phyloP scores from a whole-genome alignment of 2,329 filamentous ascomycete species.

The Alternaria gaisen region DNA sequence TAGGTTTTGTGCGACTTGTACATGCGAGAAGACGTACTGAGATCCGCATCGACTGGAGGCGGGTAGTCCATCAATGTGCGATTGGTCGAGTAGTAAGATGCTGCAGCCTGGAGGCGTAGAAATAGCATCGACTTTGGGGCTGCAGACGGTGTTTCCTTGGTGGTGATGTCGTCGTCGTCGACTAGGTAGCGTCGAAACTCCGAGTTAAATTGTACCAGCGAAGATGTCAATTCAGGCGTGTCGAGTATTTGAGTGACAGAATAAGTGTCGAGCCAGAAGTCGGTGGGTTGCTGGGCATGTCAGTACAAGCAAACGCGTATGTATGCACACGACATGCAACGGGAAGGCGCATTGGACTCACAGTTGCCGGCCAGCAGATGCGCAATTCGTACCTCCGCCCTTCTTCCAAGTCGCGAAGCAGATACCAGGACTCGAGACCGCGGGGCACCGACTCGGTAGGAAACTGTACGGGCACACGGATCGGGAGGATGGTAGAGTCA shows the following conservation, averaged over 20 bases:
- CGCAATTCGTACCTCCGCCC: slow-evolving; percentile 88
- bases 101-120: slow-evolving; percentile 76
- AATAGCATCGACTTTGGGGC: slow-evolving; percentile 67
- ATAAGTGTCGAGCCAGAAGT: slow-evolving; percentile 75
- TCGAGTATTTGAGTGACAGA: slow-evolving; percentile 69
- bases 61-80: slow-evolving; percentile 76
- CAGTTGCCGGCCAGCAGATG: slow-evolving; percentile 91
- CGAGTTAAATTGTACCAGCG: slow-evolving; percentile 68
- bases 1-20: slow-evolving; percentile 13
- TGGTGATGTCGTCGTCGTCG: slow-evolving; percentile 9
- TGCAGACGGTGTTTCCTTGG: slow-evolving; percentile 8
- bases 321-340: not conserved
- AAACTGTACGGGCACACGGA: slow-evolving; percentile 73
- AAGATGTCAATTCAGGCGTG: slow-evolving; percentile 69
- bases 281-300: slow-evolving; percentile 78
- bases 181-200: slow-evolving; percentile 55
- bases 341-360: slow-evolving; percentile 57
- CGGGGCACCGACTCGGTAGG: slow-evolving; percentile 62
- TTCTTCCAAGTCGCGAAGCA: slow-evolving; percentile 74
- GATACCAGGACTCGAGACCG: slow-evolving; percentile 78
- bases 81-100: slow-evolving; percentile 85
- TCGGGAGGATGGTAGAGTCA: slow-evolving; percentile 62
- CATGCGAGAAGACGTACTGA: slow-evolving; percentile 55
- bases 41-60: slow-evolving; percentile 78
- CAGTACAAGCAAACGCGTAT: slow-evolving; percentile 20